These are phyloP conservation scores for Ophiocordyceps camponoti-saundersi DNA, from an alignment of 2,329 filamentous ascomycete genomes.

Conservation along the genomic window DNA sequence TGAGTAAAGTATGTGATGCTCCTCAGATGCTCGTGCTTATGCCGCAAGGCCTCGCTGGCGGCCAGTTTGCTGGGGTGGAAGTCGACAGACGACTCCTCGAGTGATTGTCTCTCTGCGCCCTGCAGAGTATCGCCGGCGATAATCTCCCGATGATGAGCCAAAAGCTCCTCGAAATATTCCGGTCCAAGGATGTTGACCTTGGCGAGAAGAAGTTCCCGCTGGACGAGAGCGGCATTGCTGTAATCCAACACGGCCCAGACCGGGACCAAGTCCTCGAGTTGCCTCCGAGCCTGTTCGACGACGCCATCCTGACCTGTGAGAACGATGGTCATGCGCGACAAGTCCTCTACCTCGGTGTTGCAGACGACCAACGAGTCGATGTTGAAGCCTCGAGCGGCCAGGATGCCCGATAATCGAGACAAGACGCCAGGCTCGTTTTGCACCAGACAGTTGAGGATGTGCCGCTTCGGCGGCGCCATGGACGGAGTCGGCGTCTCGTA, in stretches of 20 bases:
- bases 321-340: constrained; percentile 98
- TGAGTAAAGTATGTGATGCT: constrained; percentile 93
- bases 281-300: constrained; percentile 87
- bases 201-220: constrained; percentile 85
- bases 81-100: constrained; percentile 39
- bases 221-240: constrained; percentile 78
- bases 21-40: constrained; percentile 95
- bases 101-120: constrained; percentile 19
- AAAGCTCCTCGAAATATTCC: constrained; percentile 94
- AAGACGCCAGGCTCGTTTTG: constrained; percentile 98
- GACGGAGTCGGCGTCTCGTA: constrained; percentile 91
- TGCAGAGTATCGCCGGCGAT: constrained; percentile 25
- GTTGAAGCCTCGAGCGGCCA: constrained; percentile 94
- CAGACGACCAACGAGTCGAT: constrained; percentile 97
- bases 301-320: constrained; percentile 91
- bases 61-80: constrained; percentile 84
- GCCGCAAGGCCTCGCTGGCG: constrained; percentile 72
- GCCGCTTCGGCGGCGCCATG: constrained; percentile 70
- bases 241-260: constrained; percentile 98
- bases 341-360: constrained; percentile 90
- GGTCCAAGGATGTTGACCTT: constrained; percentile 95
- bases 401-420: constrained; percentile 87
- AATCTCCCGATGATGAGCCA: constrained; percentile 91
- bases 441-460: constrained; percentile 94
- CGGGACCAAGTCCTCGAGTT: constrained; percentile 90